Percentiles rank a stretch among this genome's conserved stretches.
phyloP scores from a whole-genome alignment of 108 stramenopile species.

The Parietichytrium sp. region DNA sequence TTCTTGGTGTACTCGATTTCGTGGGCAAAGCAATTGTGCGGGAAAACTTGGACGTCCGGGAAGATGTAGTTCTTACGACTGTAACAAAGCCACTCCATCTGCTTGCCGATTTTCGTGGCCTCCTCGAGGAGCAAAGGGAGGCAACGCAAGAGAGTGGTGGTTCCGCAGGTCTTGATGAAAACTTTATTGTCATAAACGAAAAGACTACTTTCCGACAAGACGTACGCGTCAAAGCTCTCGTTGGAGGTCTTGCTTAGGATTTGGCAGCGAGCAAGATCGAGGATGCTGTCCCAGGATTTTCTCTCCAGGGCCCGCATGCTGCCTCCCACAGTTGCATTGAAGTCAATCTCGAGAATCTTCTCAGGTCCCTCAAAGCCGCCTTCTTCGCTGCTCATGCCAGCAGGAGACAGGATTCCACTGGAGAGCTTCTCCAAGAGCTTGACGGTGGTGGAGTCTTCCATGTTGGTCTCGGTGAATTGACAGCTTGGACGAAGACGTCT shows the following conservation, averaged over 20 bases:
- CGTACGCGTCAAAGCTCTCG: conserved; percentile 92
- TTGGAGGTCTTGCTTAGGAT: conserved; percentile 88
- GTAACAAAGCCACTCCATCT: conserved; percentile 98
- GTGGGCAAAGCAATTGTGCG: conserved; percentile 51
- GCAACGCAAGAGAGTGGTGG: conserved; percentile 96
- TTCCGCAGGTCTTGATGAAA: conserved; percentile 99
- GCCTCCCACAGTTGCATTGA: conserved; percentile 59
- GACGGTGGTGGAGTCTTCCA: too few species aligned
- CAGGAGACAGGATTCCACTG: too few species aligned
- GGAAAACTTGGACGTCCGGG: conserved; percentile 86
- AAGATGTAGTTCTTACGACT: conserved; percentile 96
- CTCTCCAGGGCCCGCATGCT: conserved; percentile 81
- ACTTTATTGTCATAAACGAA: conserved; percentile 98
- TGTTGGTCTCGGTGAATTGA: too few species aligned
- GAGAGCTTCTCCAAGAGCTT: too few species aligned
- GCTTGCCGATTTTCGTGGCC: conserved; percentile 75
- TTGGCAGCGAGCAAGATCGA: conserved; percentile 87
- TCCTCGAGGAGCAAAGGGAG: conserved; percentile 83
- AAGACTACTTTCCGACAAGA: conserved; percentile 90
- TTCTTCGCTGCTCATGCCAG: not conserved
- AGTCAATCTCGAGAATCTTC: conserved; percentile 72
- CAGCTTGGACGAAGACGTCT: too few species aligned
- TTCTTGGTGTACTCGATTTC: conserved; percentile 46
- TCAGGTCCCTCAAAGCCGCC: conserved; percentile 65
- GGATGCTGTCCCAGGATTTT: conserved; percentile 80